Conservation (phyloP, 257 asterid genomes). For the Rhazya stricta region DNA sequence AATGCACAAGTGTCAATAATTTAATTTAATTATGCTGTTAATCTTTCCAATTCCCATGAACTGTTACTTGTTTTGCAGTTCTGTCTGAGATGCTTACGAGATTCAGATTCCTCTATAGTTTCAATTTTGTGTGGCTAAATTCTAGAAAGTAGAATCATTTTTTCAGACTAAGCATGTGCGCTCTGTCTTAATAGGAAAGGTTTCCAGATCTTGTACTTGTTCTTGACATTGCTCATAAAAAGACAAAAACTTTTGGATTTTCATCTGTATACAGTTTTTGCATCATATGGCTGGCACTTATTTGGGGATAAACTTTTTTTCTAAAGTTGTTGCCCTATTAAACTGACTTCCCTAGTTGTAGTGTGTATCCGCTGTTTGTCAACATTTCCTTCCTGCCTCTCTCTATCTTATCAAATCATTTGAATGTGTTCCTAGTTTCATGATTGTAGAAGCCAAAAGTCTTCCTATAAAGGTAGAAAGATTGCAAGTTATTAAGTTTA, state of each 20-base stretch:
- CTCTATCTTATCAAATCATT: not conserved
- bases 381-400: not conserved
- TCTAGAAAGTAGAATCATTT: not conserved
- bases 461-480: not conserved
- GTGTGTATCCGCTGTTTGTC: not conserved
- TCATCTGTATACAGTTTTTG: not conserved
- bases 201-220: not conserved
- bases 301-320: not conserved
- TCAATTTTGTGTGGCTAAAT: slow-evolving; percentile 8
- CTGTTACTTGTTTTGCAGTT: not conserved
- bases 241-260: not conserved
- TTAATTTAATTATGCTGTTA: not conserved
- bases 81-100: not conserved
- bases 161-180: slow-evolving; percentile 14
- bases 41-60: not conserved
- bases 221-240: not conserved
- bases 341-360: not conserved
- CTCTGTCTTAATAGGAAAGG: not conserved
- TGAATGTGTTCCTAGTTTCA: not conserved
- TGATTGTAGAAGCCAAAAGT: not conserved
- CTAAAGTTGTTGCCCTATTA: not conserved
- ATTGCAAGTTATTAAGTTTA: not conserved
- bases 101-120: not conserved
- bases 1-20: not conserved
- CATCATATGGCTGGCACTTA: not conserved